Percentiles rank a stretch among this genome's conserved stretches.
phyloP scores from a whole-genome alignment of 1,284 basidiomycete species.

The Amylostereum areolatum region DNA sequence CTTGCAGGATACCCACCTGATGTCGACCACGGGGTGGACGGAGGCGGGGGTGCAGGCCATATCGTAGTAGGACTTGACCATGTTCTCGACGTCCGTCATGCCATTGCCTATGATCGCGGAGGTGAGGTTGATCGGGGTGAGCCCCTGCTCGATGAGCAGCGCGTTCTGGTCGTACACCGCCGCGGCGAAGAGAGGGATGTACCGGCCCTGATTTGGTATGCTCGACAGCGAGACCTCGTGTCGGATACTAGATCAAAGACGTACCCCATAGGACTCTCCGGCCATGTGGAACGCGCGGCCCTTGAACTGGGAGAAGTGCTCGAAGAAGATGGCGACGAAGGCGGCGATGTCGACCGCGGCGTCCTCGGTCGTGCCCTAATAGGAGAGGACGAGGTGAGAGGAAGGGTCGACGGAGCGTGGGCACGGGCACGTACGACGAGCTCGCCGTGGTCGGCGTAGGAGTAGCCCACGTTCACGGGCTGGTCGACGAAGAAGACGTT shows the following conservation, averaged over 20 bases:
- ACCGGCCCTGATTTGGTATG: constrained; percentile 57
- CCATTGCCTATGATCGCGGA: constrained; percentile 35
- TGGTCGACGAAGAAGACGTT: constrained; percentile 71
- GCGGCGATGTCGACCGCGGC: constrained; percentile 65
- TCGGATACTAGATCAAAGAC: constrained; percentile 8
- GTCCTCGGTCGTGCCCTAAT: constrained; percentile 36
- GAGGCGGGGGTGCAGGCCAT: constrained; percentile 25
- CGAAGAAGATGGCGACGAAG: constrained; percentile 69
- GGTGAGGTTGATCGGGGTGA: neutral
- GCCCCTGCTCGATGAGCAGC: neutral
- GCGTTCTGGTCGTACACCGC: constrained; percentile 1
- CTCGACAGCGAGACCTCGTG: too few species aligned
- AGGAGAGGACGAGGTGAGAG: neutral
- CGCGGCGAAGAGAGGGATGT: constrained; percentile 47
- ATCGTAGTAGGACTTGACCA: constrained; percentile 26
- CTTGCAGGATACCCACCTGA: constrained; percentile 14
- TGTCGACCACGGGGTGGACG: constrained; percentile 19
- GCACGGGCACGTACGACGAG: constrained; percentile 36
- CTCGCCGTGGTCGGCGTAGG: constrained; percentile 67
- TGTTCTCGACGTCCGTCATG: constrained; percentile 19
- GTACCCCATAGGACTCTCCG: constrained; percentile 64
- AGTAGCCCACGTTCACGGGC: constrained; percentile 62
- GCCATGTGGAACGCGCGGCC: constrained; percentile 67
- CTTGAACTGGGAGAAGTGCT: constrained; percentile 63
- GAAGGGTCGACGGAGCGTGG: neutral